Base-by-base conservation (phyloP, 2,329 filamentous ascomycete genomes). In the Beauveria scarabaeidicola region DNA sequence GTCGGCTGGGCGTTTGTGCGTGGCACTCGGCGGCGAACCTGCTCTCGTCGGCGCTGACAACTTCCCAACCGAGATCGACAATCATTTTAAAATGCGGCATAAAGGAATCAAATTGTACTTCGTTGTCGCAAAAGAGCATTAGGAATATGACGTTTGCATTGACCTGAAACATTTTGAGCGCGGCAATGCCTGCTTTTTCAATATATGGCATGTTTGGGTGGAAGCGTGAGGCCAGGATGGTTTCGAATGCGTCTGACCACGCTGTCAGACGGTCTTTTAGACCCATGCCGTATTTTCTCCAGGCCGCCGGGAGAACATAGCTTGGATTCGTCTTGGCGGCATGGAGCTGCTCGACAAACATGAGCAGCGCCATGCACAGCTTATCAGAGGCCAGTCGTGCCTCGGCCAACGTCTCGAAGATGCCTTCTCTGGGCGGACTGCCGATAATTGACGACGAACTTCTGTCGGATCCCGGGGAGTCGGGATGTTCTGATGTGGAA, bases 111-210 rank as follows among this genome's bases (percentile, higher is more conserved):
- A 86, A 86, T 40, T 81, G 76, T 57, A 78, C 77, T 66, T 87
- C 84, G 50, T 73, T 79, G 55, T 81, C 78, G 66, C 77, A 81
- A 64, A 85, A 87, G 10, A 81, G 81, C 79, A 84, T 85, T 44
- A 80, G 71, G 63, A 82, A 84, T 6, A 86, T 70, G 38, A 86
- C 75, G 50, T 76, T 73, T 10, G 76, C 77, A 76, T 84, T 86
- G 54, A 83, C 75, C 61, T 84, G 81, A 58, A 78, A 78, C 82
- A 86, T 86, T 64, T 85, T 85, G 6, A 86, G 72, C 11, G 84
- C 82, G 5, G 81, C 77, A 60, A 86, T 85, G 50, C 78, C 83
- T 0, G 81, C 79, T 64, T 82, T 82, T 65, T 84, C 81, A 63
- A 84, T 80, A 29, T 75, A 77, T 63, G 72, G 79, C 41, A 81